phyloP scores from a whole-genome alignment of 1,139 yeast genomes.

The Kodamaea sp. region DNA sequence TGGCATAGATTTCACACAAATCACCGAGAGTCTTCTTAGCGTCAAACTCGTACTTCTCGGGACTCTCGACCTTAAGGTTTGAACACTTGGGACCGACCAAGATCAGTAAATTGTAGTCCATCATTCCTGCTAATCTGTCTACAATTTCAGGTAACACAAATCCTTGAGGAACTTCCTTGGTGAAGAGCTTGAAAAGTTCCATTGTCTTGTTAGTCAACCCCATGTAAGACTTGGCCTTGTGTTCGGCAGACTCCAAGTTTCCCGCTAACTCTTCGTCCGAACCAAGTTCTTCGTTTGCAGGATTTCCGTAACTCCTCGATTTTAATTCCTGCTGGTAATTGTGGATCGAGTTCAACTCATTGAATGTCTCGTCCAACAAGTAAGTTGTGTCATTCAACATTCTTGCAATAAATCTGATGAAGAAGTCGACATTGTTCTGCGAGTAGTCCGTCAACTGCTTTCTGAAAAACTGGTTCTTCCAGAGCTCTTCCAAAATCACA shows the following conservation, averaged over 20 bases:
- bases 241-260: constrained; percentile 63
- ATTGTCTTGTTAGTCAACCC: constrained; percentile 84
- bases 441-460: constrained; percentile 70
- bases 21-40: constrained; percentile 73
- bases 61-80: constrained; percentile 80
- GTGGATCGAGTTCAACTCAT: constrained; percentile 77
- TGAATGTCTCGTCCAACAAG: constrained; percentile 85
- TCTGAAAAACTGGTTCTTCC: constrained; percentile 73
- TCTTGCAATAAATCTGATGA: constrained; percentile 88
- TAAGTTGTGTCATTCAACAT: constrained; percentile 94
- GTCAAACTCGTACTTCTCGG: constrained; percentile 80
- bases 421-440: constrained; percentile 68
- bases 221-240: constrained; percentile 79
- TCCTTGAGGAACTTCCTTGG: constrained; percentile 82
- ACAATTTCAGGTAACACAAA: constrained; percentile 89
- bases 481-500: constrained; percentile 75
- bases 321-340: constrained; percentile 61
- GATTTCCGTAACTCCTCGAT: constrained; percentile 40
- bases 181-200: constrained; percentile 74
- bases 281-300: constrained; percentile 50
- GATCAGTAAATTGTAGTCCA: constrained; percentile 85
- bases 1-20: constrained; percentile 73
- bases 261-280: constrained; percentile 59
- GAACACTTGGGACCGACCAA: constrained; percentile 95
- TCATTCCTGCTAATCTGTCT: constrained; percentile 92